Evolutionary conservation across 2,329 filamentous ascomycete genomes (phyloP), one percentile per base, ranked within the genome.

Genomic region (Fusarium coffeatum): DNA sequence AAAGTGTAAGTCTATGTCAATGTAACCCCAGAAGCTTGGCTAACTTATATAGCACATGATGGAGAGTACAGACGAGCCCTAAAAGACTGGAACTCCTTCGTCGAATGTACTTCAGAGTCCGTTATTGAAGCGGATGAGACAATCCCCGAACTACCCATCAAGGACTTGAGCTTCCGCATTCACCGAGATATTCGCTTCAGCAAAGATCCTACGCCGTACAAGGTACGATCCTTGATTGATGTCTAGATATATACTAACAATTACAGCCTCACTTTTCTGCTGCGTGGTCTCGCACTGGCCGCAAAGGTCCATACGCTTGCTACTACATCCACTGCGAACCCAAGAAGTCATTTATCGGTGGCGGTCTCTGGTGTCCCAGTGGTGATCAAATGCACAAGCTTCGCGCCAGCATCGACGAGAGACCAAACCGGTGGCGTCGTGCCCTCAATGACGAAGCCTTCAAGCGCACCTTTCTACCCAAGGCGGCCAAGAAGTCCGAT

Each of bases 311-410:
- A 12, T 97, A 96, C 79, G 94, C 94, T 9, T 91, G 89, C 76
- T 97, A 97, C 81, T 97, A 97, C 80, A 82, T 97, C 22, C 93
- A 97, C 78, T 86, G 93, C 69, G 88, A 95, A 77, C 93, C 94
- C 13, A 84, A 83, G 5, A 83, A 86, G 53, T 91, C 89, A 76
- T 92, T 95, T 72, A 83, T 97, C 43, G 94, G 92, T 61, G 93
- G 93, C 48, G 94, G 94, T 2, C 82, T 97, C 18, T 97, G 93
- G 93, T 88, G 90, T 74, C 93, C 93, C 3, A 92, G 93, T 55
- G 86, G 88, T 3, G 81, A 83, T 7, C 84, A 89, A n/a, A 82
- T 96, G 16, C 86, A 86, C 37, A 85, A 86, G 67, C 82, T 97
- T 78, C 88, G 94, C 61, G 85, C 86, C 32, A 91, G 90, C 76